A percentile compares a stretch with the other conserved stretches of the same genome.
These are phyloP conservation scores for Dalbergia cultrata DNA, from an alignment of 306 rosid species.

Conservation along the genomic window DNA sequence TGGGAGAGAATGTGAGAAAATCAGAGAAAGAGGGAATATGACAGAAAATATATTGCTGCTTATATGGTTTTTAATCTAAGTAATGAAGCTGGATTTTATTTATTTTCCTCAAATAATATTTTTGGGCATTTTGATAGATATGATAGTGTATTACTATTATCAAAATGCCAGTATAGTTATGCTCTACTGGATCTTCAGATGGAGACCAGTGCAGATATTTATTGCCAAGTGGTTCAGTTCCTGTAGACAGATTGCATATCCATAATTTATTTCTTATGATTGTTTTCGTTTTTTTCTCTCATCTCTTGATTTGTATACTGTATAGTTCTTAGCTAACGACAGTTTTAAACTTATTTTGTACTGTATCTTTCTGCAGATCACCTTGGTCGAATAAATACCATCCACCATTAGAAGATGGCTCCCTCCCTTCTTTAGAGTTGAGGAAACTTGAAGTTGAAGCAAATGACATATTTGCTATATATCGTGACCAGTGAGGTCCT, in stretches of 20 bases:
- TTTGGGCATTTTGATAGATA: conserved; percentile 7
- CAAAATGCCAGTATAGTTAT: conserved; percentile 5
- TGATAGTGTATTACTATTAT: background rate
- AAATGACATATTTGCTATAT: conserved; percentile 87
- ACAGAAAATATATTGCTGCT: conserved; percentile 18
- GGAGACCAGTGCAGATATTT: background rate
- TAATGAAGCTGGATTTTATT: conserved; percentile 2
- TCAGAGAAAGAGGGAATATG: conserved; percentile 6
- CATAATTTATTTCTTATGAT: conserved; percentile 10
- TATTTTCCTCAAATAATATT: conserved; percentile 3
- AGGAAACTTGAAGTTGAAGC: conserved; percentile 96
- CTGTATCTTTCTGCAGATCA: conserved; percentile 66
- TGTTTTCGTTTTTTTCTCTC: background rate
- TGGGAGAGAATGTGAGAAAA: background rate
- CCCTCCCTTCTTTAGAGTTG: conserved; percentile 78
- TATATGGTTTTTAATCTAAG: conserved; percentile 18
- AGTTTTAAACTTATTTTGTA: background rate
- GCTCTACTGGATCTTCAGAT: conserved; percentile 21
- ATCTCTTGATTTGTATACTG: background rate
- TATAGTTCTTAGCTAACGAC: conserved; percentile 10
- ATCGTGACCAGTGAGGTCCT: conserved; percentile 99
- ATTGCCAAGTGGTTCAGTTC: conserved; percentile 5
- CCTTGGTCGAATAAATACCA: conserved; percentile 97
- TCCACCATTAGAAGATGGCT: conserved; percentile 87
- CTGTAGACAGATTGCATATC: conserved; percentile 10